These are phyloP conservation scores for Aspergillus novoparasiticus DNA, from an alignment of 2,329 filamentous ascomycete genomes.

Conservation along the genomic window DNA sequence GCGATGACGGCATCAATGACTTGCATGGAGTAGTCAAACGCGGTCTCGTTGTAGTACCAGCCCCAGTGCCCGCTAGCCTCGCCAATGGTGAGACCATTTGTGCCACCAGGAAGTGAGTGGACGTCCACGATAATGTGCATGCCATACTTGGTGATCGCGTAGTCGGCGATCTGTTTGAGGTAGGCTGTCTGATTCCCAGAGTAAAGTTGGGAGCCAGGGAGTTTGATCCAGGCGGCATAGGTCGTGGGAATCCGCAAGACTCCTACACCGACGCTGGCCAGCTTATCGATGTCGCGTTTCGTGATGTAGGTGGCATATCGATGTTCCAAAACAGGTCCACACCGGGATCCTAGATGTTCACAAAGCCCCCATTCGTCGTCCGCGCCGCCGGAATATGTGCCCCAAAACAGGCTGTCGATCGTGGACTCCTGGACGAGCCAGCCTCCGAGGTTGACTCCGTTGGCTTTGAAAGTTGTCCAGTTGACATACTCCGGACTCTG, in stretches of 20 bases:
- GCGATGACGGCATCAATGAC: constrained; percentile 23
- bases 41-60: constrained; percentile 30
- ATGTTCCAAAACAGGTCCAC: constrained; percentile 18
- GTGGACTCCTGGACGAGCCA: constrained; percentile 31
- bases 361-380: constrained; percentile 30
- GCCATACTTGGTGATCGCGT: constrained; percentile 25
- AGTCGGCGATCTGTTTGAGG: constrained; percentile 22
- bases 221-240: constrained; percentile 24
- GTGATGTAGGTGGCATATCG: constrained; percentile 23
- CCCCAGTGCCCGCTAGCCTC: constrained; percentile 27
- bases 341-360: constrained; percentile 13
- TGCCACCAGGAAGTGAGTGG: constrained; percentile 30
- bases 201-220: constrained; percentile 30
- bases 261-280: constrained; percentile 14
- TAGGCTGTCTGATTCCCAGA: constrained; percentile 25
- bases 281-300: constrained; percentile 15
- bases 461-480: constrained; percentile 22
- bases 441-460: constrained; percentile 22
- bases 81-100: constrained; percentile 29
- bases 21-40: constrained; percentile 24
- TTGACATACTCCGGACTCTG: constrained; percentile 17
- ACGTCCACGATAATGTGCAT: constrained; percentile 33
- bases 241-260: constrained; percentile 22
- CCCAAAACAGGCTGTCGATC: constrained; percentile 27
- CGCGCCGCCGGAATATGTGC: constrained; percentile 20